Evolutionary conservation across 306 rosid species (phyloP).

Genomic region (Cucumis cinereus): DNA sequence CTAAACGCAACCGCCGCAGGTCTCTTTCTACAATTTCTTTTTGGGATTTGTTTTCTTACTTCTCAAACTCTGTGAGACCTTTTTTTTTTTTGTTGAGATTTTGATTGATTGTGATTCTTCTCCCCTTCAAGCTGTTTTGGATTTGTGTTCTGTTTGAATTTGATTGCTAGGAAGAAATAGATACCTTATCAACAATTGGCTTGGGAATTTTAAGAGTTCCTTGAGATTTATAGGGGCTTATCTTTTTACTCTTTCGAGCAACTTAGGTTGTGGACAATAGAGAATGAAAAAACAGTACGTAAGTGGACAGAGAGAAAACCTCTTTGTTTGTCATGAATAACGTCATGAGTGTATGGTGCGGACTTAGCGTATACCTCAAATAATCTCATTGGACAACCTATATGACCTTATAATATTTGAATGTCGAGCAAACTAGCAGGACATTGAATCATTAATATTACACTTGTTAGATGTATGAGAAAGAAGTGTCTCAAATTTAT

Average conservation of each 20-base stretch:
- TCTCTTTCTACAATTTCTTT: neutral
- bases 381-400: too few relatives aligned
- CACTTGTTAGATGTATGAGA: neutral
- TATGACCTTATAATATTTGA: too few relatives aligned
- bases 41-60: neutral
- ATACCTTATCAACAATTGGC: neutral
- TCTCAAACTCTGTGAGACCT: neutral
- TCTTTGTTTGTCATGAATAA: too few relatives aligned
- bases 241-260: neutral
- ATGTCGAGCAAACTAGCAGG: too few relatives aligned
- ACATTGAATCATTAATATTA: too few relatives aligned
- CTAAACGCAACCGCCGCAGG: conserved; percentile 76
- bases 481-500: neutral
- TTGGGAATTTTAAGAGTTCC: neutral
- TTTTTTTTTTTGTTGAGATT: neutral
- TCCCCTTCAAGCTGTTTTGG: neutral
- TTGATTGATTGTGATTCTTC: neutral
- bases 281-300: neutral
- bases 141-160: neutral
- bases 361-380: too few relatives aligned
- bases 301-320: neutral
- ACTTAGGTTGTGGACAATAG: neutral
- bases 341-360: too few relatives aligned
- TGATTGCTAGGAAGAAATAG: neutral
- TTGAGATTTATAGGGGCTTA: neutral